Evolutionary conservation across 768 basidiomycete genomes (phyloP).

Genomic region (Trametes cinnabarina): DNA sequence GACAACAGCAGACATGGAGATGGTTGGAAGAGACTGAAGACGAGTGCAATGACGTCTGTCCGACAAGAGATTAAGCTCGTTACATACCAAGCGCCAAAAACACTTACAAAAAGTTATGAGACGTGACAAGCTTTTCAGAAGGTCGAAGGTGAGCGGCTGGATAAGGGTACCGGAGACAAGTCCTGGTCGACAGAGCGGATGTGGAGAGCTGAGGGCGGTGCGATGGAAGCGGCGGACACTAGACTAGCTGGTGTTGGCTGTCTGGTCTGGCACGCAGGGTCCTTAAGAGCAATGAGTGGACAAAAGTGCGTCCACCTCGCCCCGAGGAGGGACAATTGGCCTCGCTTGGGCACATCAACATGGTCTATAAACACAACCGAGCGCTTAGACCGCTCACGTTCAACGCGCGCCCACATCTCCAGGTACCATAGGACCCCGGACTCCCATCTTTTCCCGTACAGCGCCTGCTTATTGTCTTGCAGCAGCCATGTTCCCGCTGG

Average conservation of each 20-base stretch:
- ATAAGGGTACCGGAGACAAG: conserved; percentile 22
- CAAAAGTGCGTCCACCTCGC: conserved; percentile 26
- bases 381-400: conserved; percentile 8
- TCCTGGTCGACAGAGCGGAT: conserved; percentile 6
- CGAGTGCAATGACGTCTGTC: conserved; percentile 10
- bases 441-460: background rate
- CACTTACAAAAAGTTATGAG: conserved; percentile 8
- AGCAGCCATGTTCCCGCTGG: background rate
- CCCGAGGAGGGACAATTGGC: conserved; percentile 23
- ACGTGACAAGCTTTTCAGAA: background rate
- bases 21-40: background rate
- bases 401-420: conserved; percentile 1
- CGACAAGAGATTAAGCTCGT: background rate
- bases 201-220: background rate
- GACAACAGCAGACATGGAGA: conserved; percentile 24
- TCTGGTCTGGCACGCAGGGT: conserved; percentile 5
- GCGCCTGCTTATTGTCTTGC: conserved; percentile 15
- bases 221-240: conserved; percentile 20
- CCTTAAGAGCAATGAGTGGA: conserved; percentile 23
- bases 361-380: conserved; percentile 23
- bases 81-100: background rate
- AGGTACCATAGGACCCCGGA: conserved; percentile 6
- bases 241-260: conserved; percentile 29
- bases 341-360: conserved; percentile 16
- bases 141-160: conserved; percentile 7